Conservation (phyloP, 2,329 filamentous ascomycete species). For the Curvularia spicifera region DNA sequence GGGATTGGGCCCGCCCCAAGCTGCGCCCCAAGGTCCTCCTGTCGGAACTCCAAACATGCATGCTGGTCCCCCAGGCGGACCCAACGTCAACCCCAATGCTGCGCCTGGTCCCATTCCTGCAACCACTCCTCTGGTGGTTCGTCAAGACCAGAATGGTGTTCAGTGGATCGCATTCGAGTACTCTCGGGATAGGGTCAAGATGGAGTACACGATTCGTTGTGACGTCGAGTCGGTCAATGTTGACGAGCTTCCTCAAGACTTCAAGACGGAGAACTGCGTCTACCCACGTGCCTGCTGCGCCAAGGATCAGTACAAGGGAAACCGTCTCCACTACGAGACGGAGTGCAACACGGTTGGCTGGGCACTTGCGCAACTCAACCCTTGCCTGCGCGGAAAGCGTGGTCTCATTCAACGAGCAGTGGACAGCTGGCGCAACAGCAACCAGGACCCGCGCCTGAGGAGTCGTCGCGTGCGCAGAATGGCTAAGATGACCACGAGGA, state of each 20-base stretch:
- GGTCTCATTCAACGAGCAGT: conserved; percentile 96
- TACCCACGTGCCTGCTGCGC: conserved; percentile 93
- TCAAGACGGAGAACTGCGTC: conserved; percentile 98
- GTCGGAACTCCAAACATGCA: conserved; percentile 52
- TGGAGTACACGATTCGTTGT: conserved; percentile 98
- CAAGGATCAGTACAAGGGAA: conserved; percentile 96
- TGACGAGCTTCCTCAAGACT: conserved; percentile 81
- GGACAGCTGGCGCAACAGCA: conserved; percentile 99
- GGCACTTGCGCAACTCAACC: conserved; percentile 92
- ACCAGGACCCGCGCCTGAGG: conserved; percentile 89
- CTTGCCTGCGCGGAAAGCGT: conserved; percentile 87
- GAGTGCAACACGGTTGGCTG: conserved; percentile 99
- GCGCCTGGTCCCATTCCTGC: conserved; percentile 96
- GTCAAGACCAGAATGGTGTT: conserved; percentile 94
- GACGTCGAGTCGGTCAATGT: conserved; percentile 97
- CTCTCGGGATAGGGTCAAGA: conserved; percentile 94
- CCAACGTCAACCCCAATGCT: conserved; percentile 81
- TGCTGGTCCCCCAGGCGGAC: conserved; percentile 44
- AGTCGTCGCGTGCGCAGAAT: conserved; percentile 91
- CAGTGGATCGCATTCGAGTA: conserved; percentile 99
- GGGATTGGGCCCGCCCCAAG: conserved; percentile 52
- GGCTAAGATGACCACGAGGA: conserved; percentile 93
- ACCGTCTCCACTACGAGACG: conserved; percentile 93
- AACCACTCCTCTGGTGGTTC: conserved; percentile 90
- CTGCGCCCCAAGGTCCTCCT: conserved; percentile 49